phyloP scores from a whole-genome alignment of 192 early-diverging fungal genomes.

The Coemansia sp. region DNA sequence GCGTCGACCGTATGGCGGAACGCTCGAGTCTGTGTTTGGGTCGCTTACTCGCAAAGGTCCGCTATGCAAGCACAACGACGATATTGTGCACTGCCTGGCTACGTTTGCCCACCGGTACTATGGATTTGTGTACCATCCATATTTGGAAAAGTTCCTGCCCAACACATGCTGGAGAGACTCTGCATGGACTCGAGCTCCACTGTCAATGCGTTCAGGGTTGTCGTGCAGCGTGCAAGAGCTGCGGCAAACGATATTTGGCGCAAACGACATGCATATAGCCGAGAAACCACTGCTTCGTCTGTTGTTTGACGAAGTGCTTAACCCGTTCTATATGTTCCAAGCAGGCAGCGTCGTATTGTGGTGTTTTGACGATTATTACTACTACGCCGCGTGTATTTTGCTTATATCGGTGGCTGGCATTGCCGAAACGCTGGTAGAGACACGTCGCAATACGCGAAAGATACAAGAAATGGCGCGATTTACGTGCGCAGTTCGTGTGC shows the following conservation, averaged over 20 bases:
- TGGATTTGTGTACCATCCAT: slow-evolving; percentile 53
- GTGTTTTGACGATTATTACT: slow-evolving; percentile 91
- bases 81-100: slow-evolving; percentile 30
- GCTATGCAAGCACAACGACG: slow-evolving; percentile 31
- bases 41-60: slow-evolving; percentile 39
- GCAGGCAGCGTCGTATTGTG: slow-evolving; percentile 72
- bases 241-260: slow-evolving; percentile 66
- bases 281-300: slow-evolving; percentile 61
- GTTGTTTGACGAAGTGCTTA: slow-evolving; percentile 69
- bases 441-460: slow-evolving; percentile 61
- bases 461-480: slow-evolving; percentile 89
- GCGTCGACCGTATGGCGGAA: slow-evolving; percentile 62
- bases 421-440: slow-evolving; percentile 74
- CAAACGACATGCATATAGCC: slow-evolving; percentile 70
- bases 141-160: slow-evolving; percentile 44
- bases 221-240: slow-evolving; percentile 53
- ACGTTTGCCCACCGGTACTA: slow-evolving; percentile 54
- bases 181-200: slow-evolving; percentile 39
- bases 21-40: slow-evolving; percentile 67
- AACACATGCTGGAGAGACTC: slow-evolving; percentile 53
- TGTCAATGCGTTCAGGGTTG: slow-evolving; percentile 53
- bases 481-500: slow-evolving; percentile 72
- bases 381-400: slow-evolving; percentile 91
- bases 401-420: slow-evolving; percentile 80
- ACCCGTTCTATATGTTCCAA: slow-evolving; percentile 84